A percentile compares a stretch with the other conserved stretches of the same genome.
Conservation (phyloP, 2,329 filamentous ascomycete genomes). For the Penicillium brasilianum region DNA sequence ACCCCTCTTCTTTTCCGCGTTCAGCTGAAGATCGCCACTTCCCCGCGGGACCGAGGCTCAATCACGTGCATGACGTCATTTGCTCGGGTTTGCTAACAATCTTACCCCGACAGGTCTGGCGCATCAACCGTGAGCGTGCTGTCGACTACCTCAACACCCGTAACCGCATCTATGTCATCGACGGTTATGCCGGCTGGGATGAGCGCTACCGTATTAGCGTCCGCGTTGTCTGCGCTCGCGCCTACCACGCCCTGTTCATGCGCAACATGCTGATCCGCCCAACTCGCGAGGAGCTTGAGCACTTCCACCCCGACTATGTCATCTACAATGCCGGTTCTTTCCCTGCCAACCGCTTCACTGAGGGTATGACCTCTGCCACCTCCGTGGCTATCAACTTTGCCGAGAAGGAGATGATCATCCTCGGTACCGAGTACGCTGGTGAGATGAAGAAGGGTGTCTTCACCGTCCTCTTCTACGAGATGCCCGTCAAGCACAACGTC, state of each 20-base stretch:
- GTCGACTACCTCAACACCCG: slow-evolving; percentile 99
- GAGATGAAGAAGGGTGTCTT: slow-evolving; percentile 99
- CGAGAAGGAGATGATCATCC: slow-evolving; percentile 99
- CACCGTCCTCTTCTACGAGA: slow-evolving; percentile 99
- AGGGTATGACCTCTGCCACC: slow-evolving; percentile 97
- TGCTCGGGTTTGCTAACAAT: slow-evolving; percentile 33
- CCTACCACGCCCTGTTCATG: slow-evolving; percentile 99
- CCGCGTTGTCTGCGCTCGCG: slow-evolving; percentile 95
- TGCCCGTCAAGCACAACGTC: slow-evolving; percentile 99
- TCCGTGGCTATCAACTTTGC: slow-evolving; percentile 99
- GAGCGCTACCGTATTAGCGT: slow-evolving; percentile 97
- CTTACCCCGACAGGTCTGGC: slow-evolving; percentile 76
- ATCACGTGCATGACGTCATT: slow-evolving; percentile 42
- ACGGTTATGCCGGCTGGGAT: slow-evolving; percentile 98
- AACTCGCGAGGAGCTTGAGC: slow-evolving; percentile 84
- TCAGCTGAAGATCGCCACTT: slow-evolving; percentile 11
- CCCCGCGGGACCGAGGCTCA: slow-evolving; percentile 24
- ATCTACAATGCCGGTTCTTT: slow-evolving; percentile 99
- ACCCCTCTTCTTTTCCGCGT: slow-evolving; percentile 10
- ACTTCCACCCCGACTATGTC: slow-evolving; percentile 98
- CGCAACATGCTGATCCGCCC: slow-evolving; percentile 99
- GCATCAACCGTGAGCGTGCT: slow-evolving; percentile 98
- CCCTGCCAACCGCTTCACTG: slow-evolving; percentile 97
- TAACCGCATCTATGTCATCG: slow-evolving; percentile 97
- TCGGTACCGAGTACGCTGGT: slow-evolving; percentile 97